These are phyloP conservation scores for Sonneratia alba DNA, from an alignment of 345 rosid species.

Conservation along the genomic window DNA sequence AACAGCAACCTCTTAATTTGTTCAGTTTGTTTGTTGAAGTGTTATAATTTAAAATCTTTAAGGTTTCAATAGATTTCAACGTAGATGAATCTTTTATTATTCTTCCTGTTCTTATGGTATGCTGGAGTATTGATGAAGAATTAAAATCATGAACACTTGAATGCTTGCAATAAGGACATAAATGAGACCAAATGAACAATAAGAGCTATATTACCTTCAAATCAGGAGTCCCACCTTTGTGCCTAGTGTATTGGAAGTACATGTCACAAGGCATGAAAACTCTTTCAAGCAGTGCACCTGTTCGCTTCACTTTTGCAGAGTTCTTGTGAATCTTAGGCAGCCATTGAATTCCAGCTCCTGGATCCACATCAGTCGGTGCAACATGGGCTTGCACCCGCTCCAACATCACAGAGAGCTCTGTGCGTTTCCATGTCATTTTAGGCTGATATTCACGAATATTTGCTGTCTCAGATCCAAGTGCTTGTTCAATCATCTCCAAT, in stretches of 20 bases:
- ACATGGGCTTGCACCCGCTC: slow-evolving; percentile 98
- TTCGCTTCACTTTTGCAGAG: slow-evolving; percentile 91
- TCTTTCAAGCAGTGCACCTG: slow-evolving; percentile 96
- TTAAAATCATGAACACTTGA: neutral
- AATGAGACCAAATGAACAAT: neutral
- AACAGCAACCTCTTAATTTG: neutral
- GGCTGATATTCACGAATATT: slow-evolving; percentile 68
- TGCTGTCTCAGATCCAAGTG: slow-evolving; percentile 58
- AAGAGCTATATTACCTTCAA: slow-evolving; percentile 57
- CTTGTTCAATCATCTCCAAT: slow-evolving; percentile 78
- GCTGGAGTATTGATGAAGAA: too few species aligned
- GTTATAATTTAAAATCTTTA: too few species aligned
- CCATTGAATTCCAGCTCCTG: slow-evolving; percentile 99
- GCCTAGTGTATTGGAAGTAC: slow-evolving; percentile 91
- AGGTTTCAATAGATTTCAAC: too few species aligned
- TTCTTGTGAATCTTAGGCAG: slow-evolving; percentile 79
- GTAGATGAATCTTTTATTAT: too few species aligned
- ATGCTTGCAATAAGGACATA: neutral
- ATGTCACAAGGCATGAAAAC: slow-evolving; percentile 99
- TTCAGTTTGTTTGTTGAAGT: too few species aligned
- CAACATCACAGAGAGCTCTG: slow-evolving; percentile 91
- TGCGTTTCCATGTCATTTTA: slow-evolving; percentile 89
- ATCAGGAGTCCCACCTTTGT: slow-evolving; percentile 94
- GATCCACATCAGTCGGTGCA: slow-evolving; percentile 99
- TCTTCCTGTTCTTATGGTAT: too few species aligned